Evolutionary conservation across 495 filamentous ascomycete species (phyloP), one percentile per base, ranked within the genome.

Genomic region (Tuber umbilicatum): DNA sequence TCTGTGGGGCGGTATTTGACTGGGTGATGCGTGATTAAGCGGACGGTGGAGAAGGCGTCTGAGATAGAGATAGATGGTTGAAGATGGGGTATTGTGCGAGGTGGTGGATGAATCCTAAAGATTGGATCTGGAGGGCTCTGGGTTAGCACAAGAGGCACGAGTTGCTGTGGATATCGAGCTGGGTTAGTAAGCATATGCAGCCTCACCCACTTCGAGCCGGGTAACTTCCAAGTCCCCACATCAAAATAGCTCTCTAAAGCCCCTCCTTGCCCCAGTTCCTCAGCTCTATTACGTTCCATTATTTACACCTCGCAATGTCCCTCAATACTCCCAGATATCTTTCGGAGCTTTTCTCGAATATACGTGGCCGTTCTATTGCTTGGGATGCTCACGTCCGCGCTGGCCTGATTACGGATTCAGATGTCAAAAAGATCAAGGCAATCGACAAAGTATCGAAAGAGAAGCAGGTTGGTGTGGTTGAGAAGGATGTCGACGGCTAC

Each of bases 371-470:
- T 72, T 94, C 94, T 79, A 97, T 99, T 83, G 93, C 94, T 68
- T 99, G 95, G 95, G 96, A 98, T 83, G 95, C 95, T 76, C 94
- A 96, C 80, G 93, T 96, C 78, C 91, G 95, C 83, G 92, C 92
- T 81, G 92, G 92, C 79, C 94, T 93, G 81, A 92, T 99, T 85
- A 97, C 93, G 70, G 95, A 97, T 77, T 90, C 91, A 72, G 93
- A 99, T 82, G 87, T 97, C 80, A 94, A 91, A 86, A 94, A 93
- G 87, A 98, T 99, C 86, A 94, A 95, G 84, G 93, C 95, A 70
- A 93, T 97, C 79, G 96, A 98, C 84, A 99, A 97, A 85, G 93
- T 95, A 77, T 91, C 93, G 79, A 93, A 92, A 81, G 92, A 93
- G 71, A 93, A 95, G 83, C 89, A 94, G 81, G 89, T 89, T 80